A percentile compares a stretch with the other conserved stretches of the same genome.
phyloP scores from a whole-genome alignment of 78 protist species.

The Cavenderia fasciculata region DNA sequence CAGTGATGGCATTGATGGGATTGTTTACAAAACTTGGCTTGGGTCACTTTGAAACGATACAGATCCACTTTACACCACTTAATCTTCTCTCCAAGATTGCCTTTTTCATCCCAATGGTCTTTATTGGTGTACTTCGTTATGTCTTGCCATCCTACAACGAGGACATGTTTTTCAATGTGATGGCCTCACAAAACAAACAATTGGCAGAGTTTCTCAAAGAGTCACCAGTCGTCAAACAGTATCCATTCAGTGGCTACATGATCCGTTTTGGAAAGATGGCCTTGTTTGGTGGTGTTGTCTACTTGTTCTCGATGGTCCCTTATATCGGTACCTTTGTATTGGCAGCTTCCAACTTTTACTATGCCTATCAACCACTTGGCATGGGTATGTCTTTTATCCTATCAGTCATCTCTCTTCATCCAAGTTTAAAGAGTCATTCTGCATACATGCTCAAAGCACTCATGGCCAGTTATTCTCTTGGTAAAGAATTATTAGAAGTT shows the following conservation, averaged over 20 bases:
- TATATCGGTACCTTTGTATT: slow-evolving; percentile 30
- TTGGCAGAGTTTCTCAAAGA: slow-evolving; percentile 1
- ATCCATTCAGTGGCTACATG: slow-evolving; percentile 25
- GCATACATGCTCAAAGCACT: slow-evolving; percentile 11
- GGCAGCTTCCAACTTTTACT: slow-evolving; percentile 42
- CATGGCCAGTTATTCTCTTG: slow-evolving; percentile 53
- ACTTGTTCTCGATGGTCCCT: neutral
- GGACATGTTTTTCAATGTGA: slow-evolving; percentile 54
- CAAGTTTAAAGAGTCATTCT: neutral
- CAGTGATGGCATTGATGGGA: neutral
- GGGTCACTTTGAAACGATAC: neutral
- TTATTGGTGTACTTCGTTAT: slow-evolving; percentile 54
- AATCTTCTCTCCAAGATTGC: slow-evolving; percentile 5
- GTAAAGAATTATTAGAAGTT: slow-evolving; percentile 52
- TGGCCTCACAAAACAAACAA: slow-evolving; percentile 18
- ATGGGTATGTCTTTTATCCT: slow-evolving; percentile 32
- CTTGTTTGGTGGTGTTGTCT: slow-evolving; percentile 7
- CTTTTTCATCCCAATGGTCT: slow-evolving; percentile 31
- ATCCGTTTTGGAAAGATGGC: slow-evolving; percentile 10
- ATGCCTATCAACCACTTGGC: slow-evolving; percentile 32
- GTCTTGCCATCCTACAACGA: slow-evolving; percentile 61
- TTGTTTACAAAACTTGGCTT: neutral
- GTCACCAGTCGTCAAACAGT: slow-evolving; percentile 28
- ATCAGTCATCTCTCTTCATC: slow-evolving; percentile 12
- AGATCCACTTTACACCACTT: neutral